Base-by-base conservation (phyloP, 345 rosid genomes). In the Rhizophora apiculata region DNA sequence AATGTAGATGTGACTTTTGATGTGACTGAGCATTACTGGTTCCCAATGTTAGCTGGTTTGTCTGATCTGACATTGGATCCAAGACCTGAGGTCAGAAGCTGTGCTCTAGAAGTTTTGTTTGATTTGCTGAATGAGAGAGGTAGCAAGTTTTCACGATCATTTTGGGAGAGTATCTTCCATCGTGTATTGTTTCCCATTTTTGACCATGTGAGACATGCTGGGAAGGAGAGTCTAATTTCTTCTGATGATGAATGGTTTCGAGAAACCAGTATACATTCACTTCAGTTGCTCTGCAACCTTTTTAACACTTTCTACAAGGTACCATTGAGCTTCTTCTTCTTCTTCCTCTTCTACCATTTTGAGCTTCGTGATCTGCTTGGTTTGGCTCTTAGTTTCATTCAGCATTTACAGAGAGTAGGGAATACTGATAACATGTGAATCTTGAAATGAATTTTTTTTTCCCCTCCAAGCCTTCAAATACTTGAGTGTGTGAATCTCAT, bases 111-210 rank as follows among this genome's bases (percentile, higher is more conserved):
- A 80, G 97, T 92, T 74, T 72, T 92, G 77, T 92, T 92, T 82
- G 97, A 92, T 82, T 82, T 92, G 79, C 81, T 92, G 78, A 89
- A 92, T 78, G 97, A 88, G 84, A 84, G 97, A 82, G 97, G 97
- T 39, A 85, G 88, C 77, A 87, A 86, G 80, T 92, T 92, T 70
- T 86, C 97, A 46, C 64, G 86, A 52, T 82, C 96, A 65, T 92
- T 92, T 74, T 92, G 97, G 97, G 97, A 89, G 79, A 92, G 96
- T 79, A 88, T 92, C 72, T 92, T 92, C 83, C 92, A 85, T 77
- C 94, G 96, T 11, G 92, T 92, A 71, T 70, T 92, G 82, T 92
- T 92, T 78, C 97, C 97, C 53, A 92, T 92, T 72, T 92, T 92
- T 81, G 92, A 92, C 79, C 92, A 92, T 67, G 94, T 92, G 74